Conservation (phyloP, 73 alveolate genomes). For the Tetrahymena malaccensis region DNA sequence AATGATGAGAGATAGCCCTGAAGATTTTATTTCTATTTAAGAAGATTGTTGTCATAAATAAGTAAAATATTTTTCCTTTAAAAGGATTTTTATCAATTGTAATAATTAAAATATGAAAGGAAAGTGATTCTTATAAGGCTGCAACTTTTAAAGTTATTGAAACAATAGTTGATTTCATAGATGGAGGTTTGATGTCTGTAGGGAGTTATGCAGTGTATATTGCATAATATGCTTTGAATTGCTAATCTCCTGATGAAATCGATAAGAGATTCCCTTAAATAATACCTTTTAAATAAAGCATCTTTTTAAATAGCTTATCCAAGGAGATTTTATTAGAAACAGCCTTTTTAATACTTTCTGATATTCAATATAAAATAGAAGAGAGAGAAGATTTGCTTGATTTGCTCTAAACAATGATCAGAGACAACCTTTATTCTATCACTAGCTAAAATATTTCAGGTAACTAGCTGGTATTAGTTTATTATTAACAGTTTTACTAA, state of each 20-base stretch:
- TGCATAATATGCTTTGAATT: not conserved
- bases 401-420: not conserved
- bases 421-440: not conserved
- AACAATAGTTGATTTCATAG: not conserved
- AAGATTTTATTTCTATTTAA: not conserved
- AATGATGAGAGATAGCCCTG: not conserved
- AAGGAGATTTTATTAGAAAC: not conserved
- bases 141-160: not conserved
- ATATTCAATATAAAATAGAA: not conserved
- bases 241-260: not conserved
- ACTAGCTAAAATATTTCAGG: not conserved
- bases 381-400: not conserved
- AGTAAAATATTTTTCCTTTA: not conserved
- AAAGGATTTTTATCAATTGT: not conserved
- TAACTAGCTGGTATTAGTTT: not conserved
- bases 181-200: not conserved
- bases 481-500: too few species aligned
- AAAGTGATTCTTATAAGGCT: not conserved
- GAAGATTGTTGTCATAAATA: not conserved
- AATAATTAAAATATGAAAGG: not conserved
- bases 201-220: not conserved
- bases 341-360: not conserved
- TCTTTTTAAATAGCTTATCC: not conserved
- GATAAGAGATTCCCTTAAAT: not conserved
- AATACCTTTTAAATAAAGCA: not conserved